Base-by-base conservation (phyloP, 2,329 filamentous ascomycete genomes). In the Bretziella fagacearum region DNA sequence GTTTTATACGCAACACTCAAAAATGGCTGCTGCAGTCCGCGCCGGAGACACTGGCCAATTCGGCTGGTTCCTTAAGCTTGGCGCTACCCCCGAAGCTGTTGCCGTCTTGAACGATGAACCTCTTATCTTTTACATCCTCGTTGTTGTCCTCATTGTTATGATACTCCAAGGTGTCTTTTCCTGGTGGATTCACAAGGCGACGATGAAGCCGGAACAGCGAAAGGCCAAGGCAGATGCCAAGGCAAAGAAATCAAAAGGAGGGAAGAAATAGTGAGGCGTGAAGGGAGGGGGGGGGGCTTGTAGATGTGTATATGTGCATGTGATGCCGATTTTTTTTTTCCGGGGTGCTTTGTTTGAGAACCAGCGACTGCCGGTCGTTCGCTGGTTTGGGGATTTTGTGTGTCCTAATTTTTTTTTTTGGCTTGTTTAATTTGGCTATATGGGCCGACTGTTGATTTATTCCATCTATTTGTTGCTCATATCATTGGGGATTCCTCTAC, bases 31-130 rank as follows among this genome's bases (percentile, higher is more conserved):
- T 25, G 45, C 46, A 27, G 30, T 53, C 33, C 47, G 43, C 44
- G 44, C 43, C 25, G 39, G 37, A 25, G 37, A 52, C 22, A 46
- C 40, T 54, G 70, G 66, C 52, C 64, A 71, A 57, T 77, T 76
- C 57, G 69, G 69, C 58, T 77, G 69, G 65, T 68, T 77, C 54
- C 56, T 56, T 55, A 66, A 62, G 50, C 68, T 77, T 54, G 73
- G 73, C 59, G 73, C 73, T 42, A 76, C 73, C 15, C 62, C 65
- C 29, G 61, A 74, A 57, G 73, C 72, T 54, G 70, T 77, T 55
- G 71, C 70, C 53, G 67, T 69, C 46, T 64, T 77, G 57, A 76
- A 77, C 62, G 71, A 77, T 55, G 73, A 77, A 59, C 73, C 73
- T 18, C 62, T 69, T 51, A 63, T 77, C 46, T 75, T 77, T 62